phyloP scores from a whole-genome alignment of 2,329 filamentous ascomycete species.

The Pestalotiopsis fici region DNA sequence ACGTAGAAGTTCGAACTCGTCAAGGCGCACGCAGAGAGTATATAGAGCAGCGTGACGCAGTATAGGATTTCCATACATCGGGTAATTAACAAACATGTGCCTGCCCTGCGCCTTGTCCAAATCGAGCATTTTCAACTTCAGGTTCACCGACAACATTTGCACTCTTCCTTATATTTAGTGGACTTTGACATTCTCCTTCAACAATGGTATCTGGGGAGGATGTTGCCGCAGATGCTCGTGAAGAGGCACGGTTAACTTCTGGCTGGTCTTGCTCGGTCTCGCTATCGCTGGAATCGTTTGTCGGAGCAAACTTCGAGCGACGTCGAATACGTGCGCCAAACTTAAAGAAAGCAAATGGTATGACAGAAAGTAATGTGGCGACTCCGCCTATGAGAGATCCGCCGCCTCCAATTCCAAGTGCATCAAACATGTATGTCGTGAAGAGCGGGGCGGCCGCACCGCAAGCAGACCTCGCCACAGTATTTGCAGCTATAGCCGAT shows the following conservation, averaged over 20 bases:
- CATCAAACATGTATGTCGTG: slow-evolving; percentile 61
- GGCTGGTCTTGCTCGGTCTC: slow-evolving; percentile 19
- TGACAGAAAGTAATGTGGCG: slow-evolving; percentile 45
- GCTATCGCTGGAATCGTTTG: slow-evolving; percentile 14
- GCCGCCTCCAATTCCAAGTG: slow-evolving; percentile 63
- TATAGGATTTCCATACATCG: no score
- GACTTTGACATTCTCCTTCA: background rate
- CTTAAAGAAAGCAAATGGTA: slow-evolving; percentile 60
- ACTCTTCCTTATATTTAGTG: slow-evolving; percentile 10
- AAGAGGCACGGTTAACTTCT: background rate
- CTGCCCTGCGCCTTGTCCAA: background rate
- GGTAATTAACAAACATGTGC: no score
- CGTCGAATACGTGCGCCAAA: slow-evolving; percentile 45
- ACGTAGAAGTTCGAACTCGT: no score
- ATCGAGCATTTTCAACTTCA: slow-evolving; percentile 14
- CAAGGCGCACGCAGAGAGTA: no score
- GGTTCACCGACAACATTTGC: slow-evolving; percentile 15
- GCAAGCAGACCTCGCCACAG: slow-evolving; percentile 56
- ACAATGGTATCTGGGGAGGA: slow-evolving; percentile 14
- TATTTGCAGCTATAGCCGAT: slow-evolving; percentile 64
- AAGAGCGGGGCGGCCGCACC: slow-evolving; percentile 62
- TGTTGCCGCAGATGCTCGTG: slow-evolving; percentile 9
- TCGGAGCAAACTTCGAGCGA: slow-evolving; percentile 38
- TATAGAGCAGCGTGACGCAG: no score
- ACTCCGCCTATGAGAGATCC: slow-evolving; percentile 48